Evolutionary conservation across 2,329 filamentous ascomycete species (phyloP).

Genomic region (Triangularia verruculosa): DNA sequence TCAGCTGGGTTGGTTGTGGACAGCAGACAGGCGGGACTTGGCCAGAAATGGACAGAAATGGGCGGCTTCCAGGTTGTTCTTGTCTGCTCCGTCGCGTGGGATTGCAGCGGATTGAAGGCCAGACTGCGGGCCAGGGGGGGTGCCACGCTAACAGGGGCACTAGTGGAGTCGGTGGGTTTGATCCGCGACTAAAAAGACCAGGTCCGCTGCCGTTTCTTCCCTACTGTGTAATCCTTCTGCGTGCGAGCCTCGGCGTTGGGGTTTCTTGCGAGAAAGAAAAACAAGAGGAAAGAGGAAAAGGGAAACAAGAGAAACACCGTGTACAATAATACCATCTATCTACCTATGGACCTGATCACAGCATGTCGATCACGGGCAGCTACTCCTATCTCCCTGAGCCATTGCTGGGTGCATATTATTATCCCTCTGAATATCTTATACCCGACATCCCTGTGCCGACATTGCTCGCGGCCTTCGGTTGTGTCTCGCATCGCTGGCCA

Average conservation of each 20-base stretch:
- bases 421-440: not conserved
- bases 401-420: not conserved
- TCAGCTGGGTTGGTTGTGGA: not conserved
- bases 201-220: constrained; percentile 11
- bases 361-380: constrained; percentile 23
- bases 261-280: not conserved
- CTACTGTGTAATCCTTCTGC: constrained; percentile 8
- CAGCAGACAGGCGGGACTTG: not conserved
- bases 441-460: not conserved
- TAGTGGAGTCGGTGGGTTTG: constrained; percentile 21
- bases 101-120: constrained; percentile 20
- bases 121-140: constrained; percentile 12
- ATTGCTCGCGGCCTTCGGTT: not conserved
- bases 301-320: not conserved
- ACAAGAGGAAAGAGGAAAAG: not conserved
- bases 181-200: constrained; percentile 21
- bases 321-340: too few relatives aligned
- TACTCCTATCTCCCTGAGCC: not conserved
- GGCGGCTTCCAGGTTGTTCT: constrained; percentile 6
- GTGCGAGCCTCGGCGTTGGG: not conserved
- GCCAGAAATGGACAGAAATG: not conserved
- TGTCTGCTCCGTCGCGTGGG: constrained; percentile 16
- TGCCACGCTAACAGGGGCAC: constrained; percentile 9
- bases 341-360: constrained; percentile 3
- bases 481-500: not conserved